phyloP scores from a whole-genome alignment of 2,329 filamentous ascomycete genomes.

The Aspergillus neoniger region DNA sequence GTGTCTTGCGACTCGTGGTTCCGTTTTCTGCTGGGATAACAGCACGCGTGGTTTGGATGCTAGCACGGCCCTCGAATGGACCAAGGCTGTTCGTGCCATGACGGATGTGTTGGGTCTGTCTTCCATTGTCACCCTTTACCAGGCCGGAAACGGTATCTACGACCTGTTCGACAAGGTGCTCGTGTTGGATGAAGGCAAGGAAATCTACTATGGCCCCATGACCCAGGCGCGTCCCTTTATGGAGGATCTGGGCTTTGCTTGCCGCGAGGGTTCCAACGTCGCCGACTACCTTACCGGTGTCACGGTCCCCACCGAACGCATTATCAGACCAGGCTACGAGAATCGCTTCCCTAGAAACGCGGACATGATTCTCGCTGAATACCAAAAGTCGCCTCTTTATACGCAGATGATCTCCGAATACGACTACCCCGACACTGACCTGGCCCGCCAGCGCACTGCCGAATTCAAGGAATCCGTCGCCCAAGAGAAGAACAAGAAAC shows the following conservation, averaged over 20 bases:
- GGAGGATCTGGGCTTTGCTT: constrained; percentile 65
- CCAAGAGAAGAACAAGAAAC: constrained; percentile 57
- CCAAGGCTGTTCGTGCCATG: constrained; percentile 63
- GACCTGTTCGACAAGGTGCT: constrained; percentile 70
- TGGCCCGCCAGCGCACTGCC: constrained; percentile 53
- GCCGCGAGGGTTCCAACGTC: constrained; percentile 62
- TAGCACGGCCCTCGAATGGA: constrained; percentile 63
- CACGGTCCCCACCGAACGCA: constrained; percentile 57
- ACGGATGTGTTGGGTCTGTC: constrained; percentile 63
- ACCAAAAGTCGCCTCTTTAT: constrained; percentile 56
- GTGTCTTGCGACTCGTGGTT: constrained; percentile 57
- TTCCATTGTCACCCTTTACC: constrained; percentile 67
- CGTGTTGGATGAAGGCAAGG: constrained; percentile 65
- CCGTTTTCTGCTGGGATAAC: constrained; percentile 69
- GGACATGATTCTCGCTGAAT: constrained; percentile 49
- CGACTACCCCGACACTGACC: constrained; percentile 55
- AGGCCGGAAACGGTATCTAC: constrained; percentile 70
- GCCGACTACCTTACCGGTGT: constrained; percentile 68
- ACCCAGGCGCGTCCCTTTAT: constrained; percentile 64
- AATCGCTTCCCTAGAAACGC: constrained; percentile 48
- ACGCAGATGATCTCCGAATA: constrained; percentile 58
- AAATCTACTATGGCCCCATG: constrained; percentile 66
- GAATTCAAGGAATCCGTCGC: constrained; percentile 57
- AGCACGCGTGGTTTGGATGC: constrained; percentile 67
- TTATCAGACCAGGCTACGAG: constrained; percentile 47